A percentile compares a stretch with the other conserved stretches of the same genome.
Conservation (phyloP, 2,329 filamentous ascomycete species). For the Monosporascus sp. region DNA sequence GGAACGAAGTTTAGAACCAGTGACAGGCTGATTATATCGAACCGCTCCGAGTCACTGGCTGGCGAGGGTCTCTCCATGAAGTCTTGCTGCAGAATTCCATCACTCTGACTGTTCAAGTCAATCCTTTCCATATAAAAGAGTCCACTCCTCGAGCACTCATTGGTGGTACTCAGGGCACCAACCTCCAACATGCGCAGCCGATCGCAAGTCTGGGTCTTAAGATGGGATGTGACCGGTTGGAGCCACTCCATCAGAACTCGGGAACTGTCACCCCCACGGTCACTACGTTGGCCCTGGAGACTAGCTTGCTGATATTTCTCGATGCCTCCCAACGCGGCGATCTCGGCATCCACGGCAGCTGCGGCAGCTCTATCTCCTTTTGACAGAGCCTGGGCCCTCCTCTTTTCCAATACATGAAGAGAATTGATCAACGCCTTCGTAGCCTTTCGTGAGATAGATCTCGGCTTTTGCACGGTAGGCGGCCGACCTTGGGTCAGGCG, state of each 20-base stretch:
- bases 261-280: constrained; percentile 64
- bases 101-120: constrained; percentile 81
- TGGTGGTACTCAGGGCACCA: constrained; percentile 77
- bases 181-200: constrained; percentile 74
- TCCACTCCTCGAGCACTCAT: constrained; percentile 72
- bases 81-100: constrained; percentile 80
- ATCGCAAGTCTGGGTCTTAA: constrained; percentile 11
- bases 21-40: constrained; percentile 88
- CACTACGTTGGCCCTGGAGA: constrained; percentile 60
- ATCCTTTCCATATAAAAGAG: constrained; percentile 75
- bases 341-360: constrained; percentile 43
- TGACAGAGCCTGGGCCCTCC: constrained; percentile 48
- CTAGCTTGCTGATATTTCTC: constrained; percentile 62
- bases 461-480: constrained; percentile 45
- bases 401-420: constrained; percentile 61
- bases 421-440: constrained; percentile 60
- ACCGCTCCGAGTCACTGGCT: constrained; percentile 52
- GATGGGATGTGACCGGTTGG: constrained; percentile 25
- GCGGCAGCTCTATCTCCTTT: constrained; percentile 48
- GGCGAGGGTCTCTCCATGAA: constrained; percentile 88
- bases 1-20: constrained; percentile 94
- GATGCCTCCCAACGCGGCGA: constrained; percentile 55
- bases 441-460: constrained; percentile 59
- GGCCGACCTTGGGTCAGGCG: constrained; percentile 50
- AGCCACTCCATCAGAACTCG: constrained; percentile 61